Evolutionary conservation across 352 stramenopile genomes (phyloP).

Genomic region (Phytophthora pinifolia): DNA sequence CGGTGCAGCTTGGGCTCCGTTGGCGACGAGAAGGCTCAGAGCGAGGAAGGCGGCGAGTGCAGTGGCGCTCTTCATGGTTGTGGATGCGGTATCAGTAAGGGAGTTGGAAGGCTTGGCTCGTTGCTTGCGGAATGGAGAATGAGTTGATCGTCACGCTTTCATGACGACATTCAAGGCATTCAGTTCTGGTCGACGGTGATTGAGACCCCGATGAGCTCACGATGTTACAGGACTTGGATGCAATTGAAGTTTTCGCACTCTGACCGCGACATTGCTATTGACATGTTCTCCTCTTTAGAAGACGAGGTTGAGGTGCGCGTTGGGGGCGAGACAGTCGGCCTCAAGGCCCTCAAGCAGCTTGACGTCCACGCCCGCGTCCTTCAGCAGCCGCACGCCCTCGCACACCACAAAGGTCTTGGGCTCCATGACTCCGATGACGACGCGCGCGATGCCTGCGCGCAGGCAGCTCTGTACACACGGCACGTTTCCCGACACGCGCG

Average conservation of each 20-base stretch:
- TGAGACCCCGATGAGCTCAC: too few species aligned
- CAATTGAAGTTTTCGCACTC: too few species aligned
- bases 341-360: conserved; percentile 74
- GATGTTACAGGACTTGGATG: too few species aligned
- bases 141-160: too few species aligned
- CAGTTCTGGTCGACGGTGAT: too few species aligned
- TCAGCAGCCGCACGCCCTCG: conserved; percentile 72
- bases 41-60: conserved; percentile 18
- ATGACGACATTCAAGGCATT: too few species aligned
- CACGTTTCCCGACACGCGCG: conserved; percentile 80
- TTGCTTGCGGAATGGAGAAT: conserved; percentile 1
- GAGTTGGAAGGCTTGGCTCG: background rate
- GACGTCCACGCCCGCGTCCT: conserved; percentile 65
- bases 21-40: conserved; percentile 14
- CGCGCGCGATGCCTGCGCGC: conserved; percentile 55
- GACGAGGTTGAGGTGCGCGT: conserved; percentile 66
- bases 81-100: background rate
- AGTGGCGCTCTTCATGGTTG: conserved; percentile 18
- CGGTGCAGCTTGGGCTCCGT: too few species aligned
- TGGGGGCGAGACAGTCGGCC: conserved; percentile 71
- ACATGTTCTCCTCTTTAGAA: conserved; percentile 28
- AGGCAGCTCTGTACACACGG: conserved; percentile 84
- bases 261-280: too few species aligned
- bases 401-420: conserved; percentile 88
- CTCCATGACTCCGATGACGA: conserved; percentile 87